Evolutionary conservation across 2,329 filamentous ascomycete genomes (phyloP), one percentile per base, ranked within the genome.

Genomic region (Neurospora sp.): DNA sequence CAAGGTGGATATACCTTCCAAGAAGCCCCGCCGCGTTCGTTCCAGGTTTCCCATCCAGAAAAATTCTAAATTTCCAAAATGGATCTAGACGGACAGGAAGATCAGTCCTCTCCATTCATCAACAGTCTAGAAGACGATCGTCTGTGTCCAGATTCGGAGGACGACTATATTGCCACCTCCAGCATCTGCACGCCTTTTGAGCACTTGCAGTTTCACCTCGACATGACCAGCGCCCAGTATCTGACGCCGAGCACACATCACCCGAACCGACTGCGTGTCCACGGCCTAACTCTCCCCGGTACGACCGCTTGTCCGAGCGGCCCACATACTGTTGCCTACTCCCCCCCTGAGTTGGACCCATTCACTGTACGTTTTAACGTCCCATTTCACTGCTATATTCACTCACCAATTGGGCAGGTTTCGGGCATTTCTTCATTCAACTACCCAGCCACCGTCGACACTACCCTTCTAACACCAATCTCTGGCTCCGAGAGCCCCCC

Each of bases 391-490:
- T 66, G 67, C 12, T 39, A 67, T 70, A 62, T 39, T 38, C 28
- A 68, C 74, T 73, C 62, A 74, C 71, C 66, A 23, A 17, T 40
- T 19, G 17, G 38, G 67, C 71, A 76, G 76, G 74, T 72, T 40
- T 74, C 74, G 66, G 74, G 79, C 74, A 76, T 80, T n/a, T 77
- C 79, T 52, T 78, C 78, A 17, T 81, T 81, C 75, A 79, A 77
- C 76, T 76, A 78, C 68, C 79, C 80, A 66, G 75, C 80, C 15
- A 74, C 74, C 72, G 77, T 73, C 68, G 83, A 85, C 72, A 76
- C 81, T 43, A 80, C 79, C 65, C 78, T 86, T 69, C 77, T 85
- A 67, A 86, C 85, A n/a, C 85, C 85, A 36, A 81, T 82, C n/a
- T 86, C 85, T 66, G 79, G 79, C 66, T 79, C 80, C 69, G 81